These are phyloP conservation scores for Phytopythium vexans DNA, from an alignment of 352 stramenopile genomes.

Conservation along the genomic window DNA sequence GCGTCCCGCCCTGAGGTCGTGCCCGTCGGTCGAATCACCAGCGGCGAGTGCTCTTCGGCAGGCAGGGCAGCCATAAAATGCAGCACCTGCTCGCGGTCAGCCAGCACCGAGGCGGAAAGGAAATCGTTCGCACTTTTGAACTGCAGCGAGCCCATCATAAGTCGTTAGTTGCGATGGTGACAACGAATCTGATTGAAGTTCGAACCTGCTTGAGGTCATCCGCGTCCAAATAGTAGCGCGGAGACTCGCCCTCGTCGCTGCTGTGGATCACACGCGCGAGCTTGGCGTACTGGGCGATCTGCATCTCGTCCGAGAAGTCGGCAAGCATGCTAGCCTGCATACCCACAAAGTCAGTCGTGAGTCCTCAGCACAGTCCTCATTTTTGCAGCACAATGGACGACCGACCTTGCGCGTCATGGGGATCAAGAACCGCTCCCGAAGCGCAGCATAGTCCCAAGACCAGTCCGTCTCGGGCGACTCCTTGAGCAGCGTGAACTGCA, in stretches of 20 bases:
- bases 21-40: slow-evolving; percentile 71
- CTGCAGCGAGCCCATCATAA: slow-evolving; percentile 17
- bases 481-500: slow-evolving; percentile 70
- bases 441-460: slow-evolving; percentile 37
- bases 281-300: slow-evolving; percentile 65
- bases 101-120: slow-evolving; percentile 54
- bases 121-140: slow-evolving; percentile 83
- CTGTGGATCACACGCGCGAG: slow-evolving; percentile 53
- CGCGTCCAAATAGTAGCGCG: slow-evolving; percentile 37
- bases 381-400: too few relatives aligned
- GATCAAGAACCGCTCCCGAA: slow-evolving; percentile 40
- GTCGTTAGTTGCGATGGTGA: neutral
- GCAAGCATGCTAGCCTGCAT: slow-evolving; percentile 39
- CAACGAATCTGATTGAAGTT: neutral
- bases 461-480: slow-evolving; percentile 37
- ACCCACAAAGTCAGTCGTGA: too few relatives aligned
- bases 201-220: slow-evolving; percentile 71
- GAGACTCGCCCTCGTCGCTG: slow-evolving; percentile 17
- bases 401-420: slow-evolving; percentile 46
- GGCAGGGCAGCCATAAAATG: slow-evolving; percentile 78
- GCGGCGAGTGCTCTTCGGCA: slow-evolving; percentile 33
- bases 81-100: slow-evolving; percentile 70
- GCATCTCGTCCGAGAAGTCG: slow-evolving; percentile 67
- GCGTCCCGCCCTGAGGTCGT: too few relatives aligned
- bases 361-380: too few relatives aligned